Conservation (phyloP, 768 basidiomycete genomes). For the Cystoderma amianthinum region DNA sequence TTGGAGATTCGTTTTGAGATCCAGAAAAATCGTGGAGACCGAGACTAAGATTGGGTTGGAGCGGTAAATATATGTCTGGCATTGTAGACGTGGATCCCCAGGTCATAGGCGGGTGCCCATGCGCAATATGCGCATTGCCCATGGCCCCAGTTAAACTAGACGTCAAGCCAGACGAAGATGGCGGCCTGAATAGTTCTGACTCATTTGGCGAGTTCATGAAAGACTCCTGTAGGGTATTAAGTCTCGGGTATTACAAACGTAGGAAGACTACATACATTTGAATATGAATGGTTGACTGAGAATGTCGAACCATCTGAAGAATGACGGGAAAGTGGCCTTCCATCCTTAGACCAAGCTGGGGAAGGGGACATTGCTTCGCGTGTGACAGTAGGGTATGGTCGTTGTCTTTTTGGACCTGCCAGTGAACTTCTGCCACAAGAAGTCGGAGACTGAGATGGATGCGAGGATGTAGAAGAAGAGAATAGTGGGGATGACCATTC, state of each 20-base stretch:
- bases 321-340: neutral
- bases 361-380: slow-evolving; percentile 11
- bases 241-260: too few species aligned
- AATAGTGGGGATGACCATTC: slow-evolving; percentile 27
- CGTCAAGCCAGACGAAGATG: slow-evolving; percentile 36
- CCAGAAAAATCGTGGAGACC: slow-evolving; percentile 11
- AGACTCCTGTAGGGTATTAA: slow-evolving; percentile 17
- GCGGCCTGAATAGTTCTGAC: slow-evolving; percentile 3
- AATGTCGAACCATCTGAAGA: neutral
- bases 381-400: slow-evolving; percentile 26
- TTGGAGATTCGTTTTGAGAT: slow-evolving; percentile 30
- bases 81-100: neutral
- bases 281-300: neutral
- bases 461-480: slow-evolving; percentile 24
- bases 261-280: neutral
- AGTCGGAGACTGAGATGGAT: slow-evolving; percentile 11
- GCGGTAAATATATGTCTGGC: slow-evolving; percentile 1
- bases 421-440: slow-evolving; percentile 18
- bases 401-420: slow-evolving; percentile 26
- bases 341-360: neutral
- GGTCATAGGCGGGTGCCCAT: slow-evolving; percentile 9
- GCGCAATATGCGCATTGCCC: slow-evolving; percentile 19
- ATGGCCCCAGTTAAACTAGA: slow-evolving; percentile 58
- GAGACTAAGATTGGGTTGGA: slow-evolving; percentile 9
- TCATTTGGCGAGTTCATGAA: slow-evolving; percentile 20